Base-by-base conservation (phyloP, 331 rosid genomes). In the Saraca asoca region DNA sequence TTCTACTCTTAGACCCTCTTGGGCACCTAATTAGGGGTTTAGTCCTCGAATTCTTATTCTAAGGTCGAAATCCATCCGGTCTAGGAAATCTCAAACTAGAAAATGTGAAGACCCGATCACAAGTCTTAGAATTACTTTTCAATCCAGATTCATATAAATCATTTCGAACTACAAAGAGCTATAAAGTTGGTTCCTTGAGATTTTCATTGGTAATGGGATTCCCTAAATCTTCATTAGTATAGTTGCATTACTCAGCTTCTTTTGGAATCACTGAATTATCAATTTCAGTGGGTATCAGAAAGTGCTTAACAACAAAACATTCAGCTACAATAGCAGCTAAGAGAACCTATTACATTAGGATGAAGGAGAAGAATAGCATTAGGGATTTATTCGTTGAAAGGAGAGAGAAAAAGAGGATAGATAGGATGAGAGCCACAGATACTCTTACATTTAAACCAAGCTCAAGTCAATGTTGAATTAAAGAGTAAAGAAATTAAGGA, bases 281-380 rank as follows among this genome's bases (percentile, higher is more conserved):
- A 8, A 63, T 13, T 52, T 50, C 29, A 7, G 13, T n/a, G 7
- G 70, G 67, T 7, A 12, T 67, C 67, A 78, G 71, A 49, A 82
- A 61, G 74, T 66, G 88, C 17, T 82, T 80, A 41, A 88, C 85
- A 48, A 79, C 80, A 31, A 87, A 60, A 0, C 85, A 82, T 62
- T 82, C 90, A 1, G 90, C 87, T 1, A 82, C 80, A 0, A 80
- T 86, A 1, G 88, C 90, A 13, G 82, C 82, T n/a, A 87, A 57
- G 37, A 87, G 79, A 75, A 80, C 66, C 37, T 77, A 83, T 90
- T 90, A 87, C 90, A 85, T 88, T 44, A 68, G 48, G 56, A 60
- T 24, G 48, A 50, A 17, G n/a, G 34, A 37, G 56, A 60, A 16
- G 42, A 50, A 17, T n/a, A 45, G 14, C 24, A 19, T 7, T 5